Percentiles rank a stretch among this genome's conserved stretches.
Conservation (phyloP, 805 yeast species). For the Zygosaccharomyces bisporus region DNA sequence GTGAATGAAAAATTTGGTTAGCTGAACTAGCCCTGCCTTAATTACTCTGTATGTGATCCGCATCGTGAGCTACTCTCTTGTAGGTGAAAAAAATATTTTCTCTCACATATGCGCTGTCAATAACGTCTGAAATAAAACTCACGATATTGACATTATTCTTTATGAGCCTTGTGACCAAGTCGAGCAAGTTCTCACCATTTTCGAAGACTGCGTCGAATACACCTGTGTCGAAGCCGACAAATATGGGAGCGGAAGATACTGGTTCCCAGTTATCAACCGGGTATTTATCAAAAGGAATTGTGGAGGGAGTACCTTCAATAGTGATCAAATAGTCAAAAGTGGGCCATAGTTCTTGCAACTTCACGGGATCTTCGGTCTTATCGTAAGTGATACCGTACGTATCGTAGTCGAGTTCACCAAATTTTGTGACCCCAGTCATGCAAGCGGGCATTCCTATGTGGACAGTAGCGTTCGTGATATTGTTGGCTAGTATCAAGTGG, state of each 20-base stretch:
- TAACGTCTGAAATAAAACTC: slow-evolving; percentile 16
- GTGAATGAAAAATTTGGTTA: slow-evolving; percentile 7
- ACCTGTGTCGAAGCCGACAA: slow-evolving; percentile 38
- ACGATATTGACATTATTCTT: slow-evolving; percentile 8
- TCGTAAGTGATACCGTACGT: slow-evolving; percentile 51
- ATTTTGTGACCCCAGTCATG: slow-evolving; percentile 81
- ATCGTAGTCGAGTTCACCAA: slow-evolving; percentile 54
- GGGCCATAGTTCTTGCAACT: slow-evolving; percentile 43
- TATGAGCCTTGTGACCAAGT: slow-evolving; percentile 15
- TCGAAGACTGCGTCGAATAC: slow-evolving; percentile 20
- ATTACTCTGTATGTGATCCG: not conserved
- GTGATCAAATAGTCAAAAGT: slow-evolving; percentile 51
- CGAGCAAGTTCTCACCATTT: slow-evolving; percentile 20
- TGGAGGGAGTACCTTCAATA: slow-evolving; percentile 15
- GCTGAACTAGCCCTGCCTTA: too few species aligned
- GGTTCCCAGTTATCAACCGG: slow-evolving; percentile 41
- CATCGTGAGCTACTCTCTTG: slow-evolving; percentile 9
- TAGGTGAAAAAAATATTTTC: slow-evolving; percentile 34
- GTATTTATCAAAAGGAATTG: slow-evolving; percentile 25
- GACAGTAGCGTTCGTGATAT: slow-evolving; percentile 39
- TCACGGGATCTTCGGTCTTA: slow-evolving; percentile 57
- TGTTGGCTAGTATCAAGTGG: slow-evolving; percentile 34
- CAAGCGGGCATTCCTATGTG: slow-evolving; percentile 80
- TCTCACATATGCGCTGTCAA: slow-evolving; percentile 23
- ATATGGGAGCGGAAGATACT: slow-evolving; percentile 40